A percentile compares a stretch with the other conserved stretches of the same genome.
Conservation (phyloP, 805 yeast species). For the Candida anglica region DNA sequence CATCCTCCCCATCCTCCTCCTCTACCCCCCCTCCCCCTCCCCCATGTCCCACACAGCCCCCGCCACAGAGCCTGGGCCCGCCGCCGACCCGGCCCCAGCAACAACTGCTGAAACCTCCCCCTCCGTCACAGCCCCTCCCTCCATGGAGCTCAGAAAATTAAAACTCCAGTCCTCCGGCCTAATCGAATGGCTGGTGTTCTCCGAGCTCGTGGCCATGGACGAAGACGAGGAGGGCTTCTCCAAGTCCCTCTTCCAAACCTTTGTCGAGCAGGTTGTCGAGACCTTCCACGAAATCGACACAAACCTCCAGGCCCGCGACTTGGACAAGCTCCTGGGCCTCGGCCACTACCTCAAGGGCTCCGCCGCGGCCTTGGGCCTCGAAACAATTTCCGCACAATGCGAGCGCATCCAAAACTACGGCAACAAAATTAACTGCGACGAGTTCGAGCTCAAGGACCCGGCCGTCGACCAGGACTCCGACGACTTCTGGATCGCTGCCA, state of each 20-base stretch:
- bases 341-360: conserved; percentile 96
- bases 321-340: conserved; percentile 61
- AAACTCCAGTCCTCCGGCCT: conserved; percentile 52
- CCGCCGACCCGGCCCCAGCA: no score
- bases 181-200: conserved; percentile 84
- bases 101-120: no score
- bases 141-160: no score
- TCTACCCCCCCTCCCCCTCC: no score
- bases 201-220: conserved; percentile 90
- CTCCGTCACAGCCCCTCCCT: no score
- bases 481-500: conserved; percentile 36
- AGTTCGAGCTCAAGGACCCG: conserved; percentile 17
- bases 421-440: conserved; percentile 41
- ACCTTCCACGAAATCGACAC: conserved; percentile 71
- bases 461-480: conserved; percentile 2
- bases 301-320: conserved; percentile 43
- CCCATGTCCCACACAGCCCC: no score
- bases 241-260: conserved; percentile 70
- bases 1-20: no score
- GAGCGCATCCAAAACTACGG: conserved; percentile 93
- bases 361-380: conserved; percentile 89
- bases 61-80: no score
- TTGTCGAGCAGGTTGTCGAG: conserved; percentile 82
- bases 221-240: conserved; percentile 95
- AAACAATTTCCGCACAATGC: conserved; percentile 78